Evolutionary conservation across 345 rosid species (phyloP).

Genomic region (Adansonia digitata): DNA sequence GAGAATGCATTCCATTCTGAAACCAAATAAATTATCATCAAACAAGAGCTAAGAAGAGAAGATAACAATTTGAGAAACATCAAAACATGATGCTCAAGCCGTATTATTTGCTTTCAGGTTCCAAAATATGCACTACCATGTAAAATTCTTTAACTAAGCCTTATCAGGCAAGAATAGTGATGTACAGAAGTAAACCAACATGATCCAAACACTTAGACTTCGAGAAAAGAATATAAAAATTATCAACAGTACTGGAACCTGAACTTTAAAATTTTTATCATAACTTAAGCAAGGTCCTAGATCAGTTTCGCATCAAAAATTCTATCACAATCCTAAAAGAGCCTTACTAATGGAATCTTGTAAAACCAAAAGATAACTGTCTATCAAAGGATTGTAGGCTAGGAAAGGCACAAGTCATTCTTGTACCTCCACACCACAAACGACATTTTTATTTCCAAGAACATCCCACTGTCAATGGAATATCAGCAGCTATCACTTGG

Average conservation of each 20-base stretch:
- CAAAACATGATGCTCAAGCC: background rate
- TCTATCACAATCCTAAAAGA: too few relatives aligned
- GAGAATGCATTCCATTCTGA: conserved; percentile 93
- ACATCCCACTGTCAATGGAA: too few relatives aligned
- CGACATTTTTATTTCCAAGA: too few relatives aligned
- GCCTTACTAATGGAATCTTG: too few relatives aligned
- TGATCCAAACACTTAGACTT: background rate
- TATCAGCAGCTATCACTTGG: background rate
- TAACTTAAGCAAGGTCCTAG: background rate
- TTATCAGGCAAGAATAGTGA: background rate
- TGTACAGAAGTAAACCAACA: background rate
- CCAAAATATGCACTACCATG: background rate
- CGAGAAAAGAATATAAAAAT: background rate
- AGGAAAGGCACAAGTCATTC: too few relatives aligned
- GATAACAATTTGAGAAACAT: background rate
- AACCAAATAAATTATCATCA: conserved; percentile 11
- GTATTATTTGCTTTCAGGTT: background rate
- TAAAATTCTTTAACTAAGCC: background rate
- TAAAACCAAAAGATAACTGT: too few relatives aligned
- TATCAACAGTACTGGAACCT: background rate
- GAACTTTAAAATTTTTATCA: background rate
- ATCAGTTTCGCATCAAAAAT: too few relatives aligned
- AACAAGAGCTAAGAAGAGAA: background rate
- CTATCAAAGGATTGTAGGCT: too few relatives aligned
- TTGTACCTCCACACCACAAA: too few relatives aligned